Conservation (phyloP, 2,329 filamentous ascomycete species). For the Chaetoscypha palmicola region DNA sequence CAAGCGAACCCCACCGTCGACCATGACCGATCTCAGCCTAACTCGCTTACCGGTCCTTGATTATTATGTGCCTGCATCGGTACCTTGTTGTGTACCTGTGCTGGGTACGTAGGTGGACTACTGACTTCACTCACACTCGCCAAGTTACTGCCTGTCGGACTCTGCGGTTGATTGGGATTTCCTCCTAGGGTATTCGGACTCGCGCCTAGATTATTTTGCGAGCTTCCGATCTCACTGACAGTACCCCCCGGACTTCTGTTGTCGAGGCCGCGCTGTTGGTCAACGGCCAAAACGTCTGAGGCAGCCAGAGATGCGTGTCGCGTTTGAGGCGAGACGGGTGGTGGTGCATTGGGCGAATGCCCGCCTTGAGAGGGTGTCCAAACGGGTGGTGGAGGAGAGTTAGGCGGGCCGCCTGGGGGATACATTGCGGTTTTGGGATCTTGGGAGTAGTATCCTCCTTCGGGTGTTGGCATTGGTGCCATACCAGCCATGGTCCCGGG, state of each 20-base stretch:
- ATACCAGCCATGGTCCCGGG: neutral
- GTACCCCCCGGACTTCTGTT: slow-evolving; percentile 1
- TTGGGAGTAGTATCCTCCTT: neutral
- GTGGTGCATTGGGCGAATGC: neutral
- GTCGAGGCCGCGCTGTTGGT: neutral
- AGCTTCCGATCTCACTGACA: slow-evolving; percentile 3
- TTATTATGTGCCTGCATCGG: neutral
- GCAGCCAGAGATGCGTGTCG: slow-evolving; percentile 3
- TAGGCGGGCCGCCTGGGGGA: neutral
- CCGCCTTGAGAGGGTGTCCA: slow-evolving; percentile 1
- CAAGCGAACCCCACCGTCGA: no score
- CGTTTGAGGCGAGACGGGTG: slow-evolving; percentile 1
- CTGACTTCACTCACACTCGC: neutral
- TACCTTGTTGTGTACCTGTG: neutral
- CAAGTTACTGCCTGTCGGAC: neutral
- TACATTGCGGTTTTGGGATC: slow-evolving; percentile 1
- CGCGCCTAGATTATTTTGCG: neutral
- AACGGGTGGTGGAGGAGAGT: slow-evolving; percentile 1
- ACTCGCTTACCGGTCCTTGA: neutral
- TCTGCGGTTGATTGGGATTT: no score
- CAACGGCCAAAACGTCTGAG: neutral
- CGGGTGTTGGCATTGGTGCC: neutral
- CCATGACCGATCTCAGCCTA: no score
- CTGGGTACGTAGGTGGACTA: neutral
- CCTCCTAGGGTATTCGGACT: neutral